Percentiles rank a stretch among this genome's conserved stretches.
These are phyloP conservation scores for Brettanomyces sp. DNA, from an alignment of 805 yeast species.

Conservation along the genomic window DNA sequence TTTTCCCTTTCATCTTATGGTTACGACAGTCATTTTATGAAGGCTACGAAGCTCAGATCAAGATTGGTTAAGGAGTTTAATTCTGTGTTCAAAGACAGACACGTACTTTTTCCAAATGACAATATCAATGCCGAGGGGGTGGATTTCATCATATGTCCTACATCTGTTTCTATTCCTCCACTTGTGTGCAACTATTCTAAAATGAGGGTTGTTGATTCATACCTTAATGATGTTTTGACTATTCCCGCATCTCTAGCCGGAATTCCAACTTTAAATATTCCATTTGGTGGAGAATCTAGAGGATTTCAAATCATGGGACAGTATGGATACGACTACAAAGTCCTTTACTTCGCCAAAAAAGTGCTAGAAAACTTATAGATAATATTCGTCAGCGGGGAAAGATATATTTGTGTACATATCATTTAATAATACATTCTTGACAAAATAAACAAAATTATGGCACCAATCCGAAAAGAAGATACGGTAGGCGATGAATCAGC, in stretches of 20 bases:
- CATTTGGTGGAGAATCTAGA: constrained; percentile 38
- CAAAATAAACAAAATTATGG: not conserved
- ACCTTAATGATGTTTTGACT: constrained; percentile 75
- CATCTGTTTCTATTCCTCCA: constrained; percentile 51
- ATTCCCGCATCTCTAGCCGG: constrained; percentile 92
- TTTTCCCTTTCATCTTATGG: constrained; percentile 76
- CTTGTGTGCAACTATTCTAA: constrained; percentile 10
- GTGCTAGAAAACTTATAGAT: constrained; percentile 4
- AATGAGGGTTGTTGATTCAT: constrained; percentile 42
- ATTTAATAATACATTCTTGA: constrained; percentile 1
- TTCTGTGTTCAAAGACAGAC: constrained; percentile 42
- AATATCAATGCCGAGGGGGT: constrained; percentile 28
- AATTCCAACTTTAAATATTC: constrained; percentile 75
- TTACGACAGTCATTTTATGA: constrained; percentile 59
- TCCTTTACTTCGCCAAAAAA: constrained; percentile 32
- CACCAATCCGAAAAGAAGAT: not conserved
- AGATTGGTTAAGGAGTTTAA: constrained; percentile 59
- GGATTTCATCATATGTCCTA: constrained; percentile 71
- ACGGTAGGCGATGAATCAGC: too few species aligned
- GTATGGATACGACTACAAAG: constrained; percentile 65
- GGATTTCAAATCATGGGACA: constrained; percentile 86
- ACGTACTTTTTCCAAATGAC: constrained; percentile 24
- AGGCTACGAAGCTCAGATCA: constrained; percentile 63
- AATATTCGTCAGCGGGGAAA: not conserved
- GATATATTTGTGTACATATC: not conserved